Evolutionary conservation across 768 basidiomycete genomes (phyloP).

Genomic region (Amyloporia xantha): DNA sequence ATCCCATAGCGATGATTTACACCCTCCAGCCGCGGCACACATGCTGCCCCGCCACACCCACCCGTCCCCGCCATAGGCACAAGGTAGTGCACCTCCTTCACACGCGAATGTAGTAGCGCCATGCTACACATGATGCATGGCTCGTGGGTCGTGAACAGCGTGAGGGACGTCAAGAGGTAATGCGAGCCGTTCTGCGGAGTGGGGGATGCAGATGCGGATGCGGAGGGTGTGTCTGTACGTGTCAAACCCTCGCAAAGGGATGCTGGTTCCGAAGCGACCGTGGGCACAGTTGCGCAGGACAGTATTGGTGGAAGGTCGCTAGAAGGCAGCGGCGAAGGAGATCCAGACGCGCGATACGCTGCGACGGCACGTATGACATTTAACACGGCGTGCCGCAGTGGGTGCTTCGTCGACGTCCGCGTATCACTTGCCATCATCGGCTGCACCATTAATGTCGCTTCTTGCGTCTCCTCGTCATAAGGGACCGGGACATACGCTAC

Average conservation of each 20-base stretch:
- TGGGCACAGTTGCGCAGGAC: conserved; percentile 1
- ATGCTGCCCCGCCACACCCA: conserved; percentile 74
- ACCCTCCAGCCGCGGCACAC: conserved; percentile 73
- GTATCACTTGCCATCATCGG: conserved; percentile 64
- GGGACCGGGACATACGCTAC: conserved; percentile 63
- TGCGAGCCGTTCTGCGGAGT: conserved; percentile 53
- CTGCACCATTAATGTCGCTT: conserved; percentile 12
- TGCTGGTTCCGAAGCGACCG: background rate
- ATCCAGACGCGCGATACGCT: conserved; percentile 42
- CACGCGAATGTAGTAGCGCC: conserved; percentile 93
- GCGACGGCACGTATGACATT: conserved; percentile 68
- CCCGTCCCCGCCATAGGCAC: conserved; percentile 72
- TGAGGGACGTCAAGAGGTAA: conserved; percentile 82
- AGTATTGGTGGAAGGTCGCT: conserved; percentile 1
- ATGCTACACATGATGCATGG: conserved; percentile 98
- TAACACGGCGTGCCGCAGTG: conserved; percentile 80
- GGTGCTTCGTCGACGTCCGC: conserved; percentile 59
- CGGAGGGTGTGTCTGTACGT: background rate
- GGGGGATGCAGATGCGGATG: background rate
- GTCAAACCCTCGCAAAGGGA: background rate
- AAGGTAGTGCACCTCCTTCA: conserved; percentile 77
- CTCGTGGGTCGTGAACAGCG: conserved; percentile 90
- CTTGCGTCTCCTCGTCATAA: conserved; percentile 28
- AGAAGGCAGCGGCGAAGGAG: conserved; percentile 2
- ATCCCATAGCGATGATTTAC: conserved; percentile 88